phyloP scores from a whole-genome alignment of 1,284 basidiomycete species.

The Ustilago vetiveriae region DNA sequence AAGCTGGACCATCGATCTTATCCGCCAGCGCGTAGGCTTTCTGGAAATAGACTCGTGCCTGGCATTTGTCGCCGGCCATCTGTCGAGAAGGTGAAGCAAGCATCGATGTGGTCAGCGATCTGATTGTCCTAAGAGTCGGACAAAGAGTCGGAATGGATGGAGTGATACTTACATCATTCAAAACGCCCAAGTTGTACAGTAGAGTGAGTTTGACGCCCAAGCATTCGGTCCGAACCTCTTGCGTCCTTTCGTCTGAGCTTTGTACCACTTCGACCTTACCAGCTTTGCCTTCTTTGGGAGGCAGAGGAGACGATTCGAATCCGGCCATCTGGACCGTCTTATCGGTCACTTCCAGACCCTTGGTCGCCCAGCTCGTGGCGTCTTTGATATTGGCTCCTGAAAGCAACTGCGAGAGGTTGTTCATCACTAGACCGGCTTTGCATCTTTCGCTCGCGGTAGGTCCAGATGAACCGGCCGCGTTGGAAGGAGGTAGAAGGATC shows the following conservation, averaged over 20 bases:
- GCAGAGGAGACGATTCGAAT: constrained; percentile 23
- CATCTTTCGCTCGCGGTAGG: constrained; percentile 63
- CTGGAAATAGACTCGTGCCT: constrained; percentile 49
- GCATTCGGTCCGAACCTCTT: constrained; percentile 56
- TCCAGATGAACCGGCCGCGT: not conserved
- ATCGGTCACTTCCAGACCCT: constrained; percentile 61
- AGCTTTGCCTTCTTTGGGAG: not conserved
- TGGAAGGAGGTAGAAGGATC: constrained; percentile 57
- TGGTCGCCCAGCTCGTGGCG: constrained; percentile 61
- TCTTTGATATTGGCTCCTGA: constrained; percentile 48
- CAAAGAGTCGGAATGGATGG: not conserved
- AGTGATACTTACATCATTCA: constrained; percentile 30
- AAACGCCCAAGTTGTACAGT: constrained; percentile 61
- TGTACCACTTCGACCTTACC: constrained; percentile 21
- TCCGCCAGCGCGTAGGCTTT: constrained; percentile 43
- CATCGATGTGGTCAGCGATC: not conserved
- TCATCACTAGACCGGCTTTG: constrained; percentile 64
- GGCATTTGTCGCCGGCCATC: constrained; percentile 51
- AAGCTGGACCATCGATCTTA: constrained; percentile 19
- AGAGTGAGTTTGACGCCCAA: constrained; percentile 60
- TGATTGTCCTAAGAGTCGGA: not conserved
- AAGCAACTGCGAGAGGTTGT: constrained; percentile 64
- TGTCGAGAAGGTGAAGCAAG: too few relatives aligned
- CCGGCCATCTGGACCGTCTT: constrained; percentile 53
- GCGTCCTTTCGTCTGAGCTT: constrained; percentile 37